These are phyloP conservation scores for Tinospora cordifolia DNA, from an alignment of 164 flowering plant species.

Conservation along the genomic window DNA sequence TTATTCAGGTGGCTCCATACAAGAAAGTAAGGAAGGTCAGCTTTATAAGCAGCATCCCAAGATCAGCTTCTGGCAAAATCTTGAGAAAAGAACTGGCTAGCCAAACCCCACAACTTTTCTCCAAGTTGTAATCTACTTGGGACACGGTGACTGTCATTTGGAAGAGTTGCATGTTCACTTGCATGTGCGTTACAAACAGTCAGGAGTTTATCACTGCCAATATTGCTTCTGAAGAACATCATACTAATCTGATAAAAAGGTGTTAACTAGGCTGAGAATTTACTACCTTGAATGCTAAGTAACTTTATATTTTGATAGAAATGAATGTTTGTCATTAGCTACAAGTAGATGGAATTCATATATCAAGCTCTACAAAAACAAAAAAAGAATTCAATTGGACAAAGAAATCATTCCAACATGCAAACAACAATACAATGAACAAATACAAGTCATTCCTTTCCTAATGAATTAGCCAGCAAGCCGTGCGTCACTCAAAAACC, in stretches of 20 bases:
- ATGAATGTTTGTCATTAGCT: background rate
- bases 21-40: slow-evolving; percentile 53
- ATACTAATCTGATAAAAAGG: too few relatives aligned
- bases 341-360: background rate
- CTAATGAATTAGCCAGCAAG: background rate
- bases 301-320: background rate
- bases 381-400: background rate
- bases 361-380: background rate
- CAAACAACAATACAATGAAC: background rate
- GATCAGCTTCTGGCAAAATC: slow-evolving; percentile 67
- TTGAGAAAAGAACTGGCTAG: slow-evolving; percentile 43
- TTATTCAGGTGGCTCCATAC: slow-evolving; percentile 63
- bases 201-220: too few relatives aligned
- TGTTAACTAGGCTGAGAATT: too few relatives aligned
- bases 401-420: background rate
- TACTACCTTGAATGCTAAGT: too few relatives aligned
- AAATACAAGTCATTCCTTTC: background rate
- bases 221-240: too few relatives aligned
- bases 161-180: background rate
- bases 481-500: background rate
- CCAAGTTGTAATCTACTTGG: slow-evolving; percentile 33
- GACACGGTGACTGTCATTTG: background rate
- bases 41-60: slow-evolving; percentile 45
- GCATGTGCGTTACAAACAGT: too few relatives aligned
- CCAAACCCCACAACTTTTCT: slow-evolving; percentile 24